These are phyloP conservation scores for Diutina neorugosa DNA, from an alignment of 1,139 yeast species.

Conservation along the genomic window DNA sequence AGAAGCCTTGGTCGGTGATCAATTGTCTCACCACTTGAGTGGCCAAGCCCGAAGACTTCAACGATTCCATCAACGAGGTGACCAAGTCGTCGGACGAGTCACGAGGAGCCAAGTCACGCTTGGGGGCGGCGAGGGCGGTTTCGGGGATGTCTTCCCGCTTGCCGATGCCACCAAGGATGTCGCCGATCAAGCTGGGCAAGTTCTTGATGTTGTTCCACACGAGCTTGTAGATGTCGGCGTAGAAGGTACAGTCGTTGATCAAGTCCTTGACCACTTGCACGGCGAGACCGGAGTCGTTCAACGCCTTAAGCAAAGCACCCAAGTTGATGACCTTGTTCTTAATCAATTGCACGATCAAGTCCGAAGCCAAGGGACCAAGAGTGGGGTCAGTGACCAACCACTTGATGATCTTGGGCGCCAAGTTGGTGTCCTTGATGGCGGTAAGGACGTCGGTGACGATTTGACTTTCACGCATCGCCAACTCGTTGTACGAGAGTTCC, in stretches of 20 bases:
- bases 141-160: not conserved
- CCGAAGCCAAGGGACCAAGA: conserved; percentile 25
- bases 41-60: conserved; percentile 31
- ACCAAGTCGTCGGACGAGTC: conserved; percentile 21
- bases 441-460: conserved; percentile 31
- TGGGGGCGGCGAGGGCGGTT: conserved; percentile 7
- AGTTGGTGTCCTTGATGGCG: conserved; percentile 25
- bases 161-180: conserved; percentile 13
- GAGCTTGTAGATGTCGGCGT: conserved; percentile 23
- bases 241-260: conserved; percentile 29
- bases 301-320: conserved; percentile 24
- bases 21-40: conserved; percentile 28
- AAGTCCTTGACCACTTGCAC: conserved; percentile 25
- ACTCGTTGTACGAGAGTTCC: conserved; percentile 6
- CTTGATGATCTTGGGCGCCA: conserved; percentile 26
- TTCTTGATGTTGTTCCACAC: conserved; percentile 19
- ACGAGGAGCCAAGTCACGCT: conserved; percentile 12
- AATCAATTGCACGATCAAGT: conserved; percentile 11
- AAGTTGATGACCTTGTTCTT: conserved; percentile 8
- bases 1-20: conserved; percentile 25
- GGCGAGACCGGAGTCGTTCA: conserved; percentile 28
- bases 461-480: conserved; percentile 8
- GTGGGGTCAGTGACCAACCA: conserved; percentile 23
- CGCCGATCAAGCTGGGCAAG: conserved; percentile 20
- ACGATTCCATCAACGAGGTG: conserved; percentile 25